Percentiles rank a stretch among this genome's conserved stretches.
Evolutionary conservation across 257 asterid genomes (phyloP).

Genomic region (Solanum rostratum): DNA sequence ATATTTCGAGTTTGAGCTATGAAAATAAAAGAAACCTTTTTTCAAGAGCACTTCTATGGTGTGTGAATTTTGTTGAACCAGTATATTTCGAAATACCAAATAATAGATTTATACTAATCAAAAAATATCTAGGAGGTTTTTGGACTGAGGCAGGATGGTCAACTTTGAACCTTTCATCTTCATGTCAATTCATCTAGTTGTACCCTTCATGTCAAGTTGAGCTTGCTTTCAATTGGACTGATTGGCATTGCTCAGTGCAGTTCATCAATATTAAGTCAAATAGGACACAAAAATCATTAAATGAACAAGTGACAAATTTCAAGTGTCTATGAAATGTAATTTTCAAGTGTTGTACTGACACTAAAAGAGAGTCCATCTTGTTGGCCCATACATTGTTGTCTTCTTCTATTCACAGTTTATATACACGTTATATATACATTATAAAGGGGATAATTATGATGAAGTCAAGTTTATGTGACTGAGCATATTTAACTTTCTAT

Average conservation of each 20-base stretch:
- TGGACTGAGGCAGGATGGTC: background rate
- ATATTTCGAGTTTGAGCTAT: background rate
- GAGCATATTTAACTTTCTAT: too few species aligned
- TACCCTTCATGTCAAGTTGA: background rate
- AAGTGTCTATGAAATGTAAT: background rate
- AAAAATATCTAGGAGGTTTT: background rate
- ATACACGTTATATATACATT: background rate
- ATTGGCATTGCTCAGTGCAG: background rate
- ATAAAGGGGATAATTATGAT: background rate
- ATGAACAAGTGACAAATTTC: background rate
- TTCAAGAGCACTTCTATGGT: background rate
- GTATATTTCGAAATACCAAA: background rate
- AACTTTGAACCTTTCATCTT: background rate
- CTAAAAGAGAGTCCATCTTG: background rate
- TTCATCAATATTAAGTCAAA: background rate
- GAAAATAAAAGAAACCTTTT: background rate
- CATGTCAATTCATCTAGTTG: background rate
- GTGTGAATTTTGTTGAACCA: background rate
- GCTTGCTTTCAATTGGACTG: background rate
- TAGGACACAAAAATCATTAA: background rate
- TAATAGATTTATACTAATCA: background rate
- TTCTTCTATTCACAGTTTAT: background rate
- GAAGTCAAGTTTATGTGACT: background rate
- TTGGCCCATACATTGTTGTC: background rate
- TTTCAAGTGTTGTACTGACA: background rate